Evolutionary conservation across 2,329 filamentous ascomycete species (phyloP).

Genomic region (Apiospora koreana): DNA sequence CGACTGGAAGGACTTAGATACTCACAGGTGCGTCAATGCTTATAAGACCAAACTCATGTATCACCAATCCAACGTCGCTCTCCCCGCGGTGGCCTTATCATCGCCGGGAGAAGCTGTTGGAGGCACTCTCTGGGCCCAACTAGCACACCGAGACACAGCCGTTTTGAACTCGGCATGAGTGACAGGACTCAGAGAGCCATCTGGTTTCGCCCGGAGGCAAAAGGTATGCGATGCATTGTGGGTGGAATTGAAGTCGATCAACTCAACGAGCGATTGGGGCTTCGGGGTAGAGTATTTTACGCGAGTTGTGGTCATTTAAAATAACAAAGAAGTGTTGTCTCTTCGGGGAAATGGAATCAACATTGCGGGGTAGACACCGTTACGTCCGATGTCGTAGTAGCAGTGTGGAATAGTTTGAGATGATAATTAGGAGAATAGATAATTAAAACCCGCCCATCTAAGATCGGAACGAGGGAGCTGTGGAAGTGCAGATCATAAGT

Average conservation of each 20-base stretch:
- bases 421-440: no score
- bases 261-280: slow-evolving; percentile 22
- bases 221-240: slow-evolving; percentile 28
- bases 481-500: no score
- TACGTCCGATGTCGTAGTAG: no score
- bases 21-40: slow-evolving; percentile 23
- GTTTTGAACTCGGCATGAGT: slow-evolving; percentile 23
- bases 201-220: slow-evolving; percentile 26
- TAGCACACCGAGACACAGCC: slow-evolving; percentile 21
- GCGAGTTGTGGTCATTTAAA: background rate
- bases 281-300: background rate
- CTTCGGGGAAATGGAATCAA: no score
- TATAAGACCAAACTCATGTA: slow-evolving; percentile 28
- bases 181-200: slow-evolving; percentile 16
- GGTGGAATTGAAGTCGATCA: slow-evolving; percentile 30
- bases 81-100: background rate
- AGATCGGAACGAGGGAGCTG: no score
- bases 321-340: background rate
- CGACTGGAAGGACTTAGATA: slow-evolving; percentile 11
- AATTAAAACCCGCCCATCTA: no score
- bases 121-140: slow-evolving; percentile 18
- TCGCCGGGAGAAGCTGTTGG: background rate
- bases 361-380: no score
- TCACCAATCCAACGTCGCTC: slow-evolving; percentile 29
- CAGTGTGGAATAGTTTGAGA: no score